These are phyloP conservation scores for Sarocladiaceae sp. DNA, from an alignment of 2,329 filamentous ascomycete genomes.

Conservation along the genomic window DNA sequence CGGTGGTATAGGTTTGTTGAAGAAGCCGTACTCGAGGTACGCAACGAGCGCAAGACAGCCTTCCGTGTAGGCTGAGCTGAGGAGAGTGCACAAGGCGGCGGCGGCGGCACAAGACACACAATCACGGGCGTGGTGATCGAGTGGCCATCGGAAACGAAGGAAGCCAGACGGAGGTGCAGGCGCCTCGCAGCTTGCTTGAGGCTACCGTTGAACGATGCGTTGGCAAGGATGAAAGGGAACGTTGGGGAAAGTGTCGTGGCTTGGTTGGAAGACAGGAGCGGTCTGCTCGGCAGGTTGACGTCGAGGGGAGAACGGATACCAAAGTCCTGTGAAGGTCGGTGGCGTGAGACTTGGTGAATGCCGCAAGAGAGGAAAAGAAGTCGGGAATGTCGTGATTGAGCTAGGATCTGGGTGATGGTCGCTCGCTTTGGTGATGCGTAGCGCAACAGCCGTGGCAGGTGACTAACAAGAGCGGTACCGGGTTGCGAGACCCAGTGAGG, in stretches of 20 bases:
- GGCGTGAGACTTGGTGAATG: neutral
- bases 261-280: neutral
- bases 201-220: too few relatives aligned
- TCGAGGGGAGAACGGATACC: neutral
- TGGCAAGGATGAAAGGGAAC: too few relatives aligned
- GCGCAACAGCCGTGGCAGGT: constrained; percentile 3
- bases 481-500: constrained; percentile 1
- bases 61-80: too few relatives aligned
- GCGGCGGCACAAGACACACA: neutral
- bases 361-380: neutral
- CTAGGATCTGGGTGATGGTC: neutral
- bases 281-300: constrained; percentile 2
- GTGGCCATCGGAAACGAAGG: neutral
- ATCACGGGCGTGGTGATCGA: neutral
- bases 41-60: neutral
- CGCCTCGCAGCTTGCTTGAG: too few relatives aligned
- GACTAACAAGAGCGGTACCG: constrained; percentile 8
- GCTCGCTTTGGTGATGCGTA: constrained; percentile 3
- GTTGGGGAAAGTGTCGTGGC: constrained; percentile 6
- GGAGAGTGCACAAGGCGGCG: too few relatives aligned
- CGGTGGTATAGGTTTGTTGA: neutral
- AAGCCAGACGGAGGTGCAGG: neutral
- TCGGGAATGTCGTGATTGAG: neutral
- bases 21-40: neutral
- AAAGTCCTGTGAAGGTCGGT: neutral